Conservation (phyloP, 75 land plant species). For the Cupressus sempervirens region DNA sequence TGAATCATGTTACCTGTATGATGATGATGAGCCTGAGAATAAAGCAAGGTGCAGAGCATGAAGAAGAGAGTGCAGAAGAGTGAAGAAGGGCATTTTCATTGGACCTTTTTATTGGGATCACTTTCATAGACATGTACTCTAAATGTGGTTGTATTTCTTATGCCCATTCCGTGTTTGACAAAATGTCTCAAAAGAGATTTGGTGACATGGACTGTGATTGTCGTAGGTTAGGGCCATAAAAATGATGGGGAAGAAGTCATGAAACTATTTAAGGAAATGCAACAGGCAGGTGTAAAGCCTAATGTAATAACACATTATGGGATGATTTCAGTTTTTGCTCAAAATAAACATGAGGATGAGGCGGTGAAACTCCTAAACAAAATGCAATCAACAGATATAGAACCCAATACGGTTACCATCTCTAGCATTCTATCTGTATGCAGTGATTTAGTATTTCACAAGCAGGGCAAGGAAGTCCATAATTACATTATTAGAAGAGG, state of each 20-base stretch:
- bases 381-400: constrained; percentile 25
- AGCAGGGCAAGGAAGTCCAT: constrained; percentile 23
- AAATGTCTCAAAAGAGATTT: constrained; percentile 27
- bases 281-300: not conserved
- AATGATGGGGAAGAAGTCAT: not conserved
- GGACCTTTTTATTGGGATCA: constrained; percentile 26
- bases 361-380: constrained; percentile 21
- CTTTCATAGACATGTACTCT: constrained; percentile 68
- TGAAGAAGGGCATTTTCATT: not conserved
- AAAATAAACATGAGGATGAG: constrained; percentile 32
- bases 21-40: too few species aligned
- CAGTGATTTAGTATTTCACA: constrained; percentile 15
- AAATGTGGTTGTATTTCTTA: constrained; percentile 46
- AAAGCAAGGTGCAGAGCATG: too few species aligned
- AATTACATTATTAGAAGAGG: constrained; percentile 26
- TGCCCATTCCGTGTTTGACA: constrained; percentile 34
- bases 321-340: constrained; percentile 46
- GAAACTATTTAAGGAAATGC: constrained; percentile 2
- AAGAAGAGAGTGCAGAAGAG: too few species aligned
- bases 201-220: constrained; percentile 9
- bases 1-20: too few species aligned
- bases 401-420: constrained; percentile 32
- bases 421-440: constrained; percentile 40
- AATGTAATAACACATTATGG: constrained; percentile 41
- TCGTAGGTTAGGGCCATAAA: constrained; percentile 7